Percentiles rank a stretch among this genome's conserved stretches.
Conservation (phyloP, 345 rosid species). For the Jatropha curcas region DNA sequence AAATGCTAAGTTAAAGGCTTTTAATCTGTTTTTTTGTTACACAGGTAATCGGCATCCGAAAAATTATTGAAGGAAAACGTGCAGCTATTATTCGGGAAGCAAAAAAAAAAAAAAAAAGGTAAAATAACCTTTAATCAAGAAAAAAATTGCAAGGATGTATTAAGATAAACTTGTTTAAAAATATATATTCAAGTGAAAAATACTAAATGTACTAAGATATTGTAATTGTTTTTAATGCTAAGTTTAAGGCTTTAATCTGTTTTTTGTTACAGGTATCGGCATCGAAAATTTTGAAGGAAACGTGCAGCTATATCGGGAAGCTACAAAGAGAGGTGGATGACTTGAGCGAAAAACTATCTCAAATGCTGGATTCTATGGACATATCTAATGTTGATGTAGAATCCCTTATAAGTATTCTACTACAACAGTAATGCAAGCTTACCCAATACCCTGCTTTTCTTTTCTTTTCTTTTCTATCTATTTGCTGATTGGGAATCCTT, state of each 20-base stretch:
- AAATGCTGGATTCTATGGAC: slow-evolving; percentile 42
- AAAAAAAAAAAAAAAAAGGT: no score
- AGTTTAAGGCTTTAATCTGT: not conserved
- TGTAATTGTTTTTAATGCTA: not conserved
- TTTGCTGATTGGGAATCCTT: not conserved
- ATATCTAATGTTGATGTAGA: slow-evolving; percentile 25
- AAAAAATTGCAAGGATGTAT: no score
- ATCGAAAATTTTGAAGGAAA: slow-evolving; percentile 45
- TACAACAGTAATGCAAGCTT: not conserved
- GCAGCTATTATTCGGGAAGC: no score
- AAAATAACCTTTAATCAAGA: no score
- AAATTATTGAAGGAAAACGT: no score
- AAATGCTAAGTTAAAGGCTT: no score
- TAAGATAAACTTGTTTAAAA: no score
- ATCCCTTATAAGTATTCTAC: slow-evolving; percentile 23
- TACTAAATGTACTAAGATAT: no score
- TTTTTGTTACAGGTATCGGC: slow-evolving; percentile 37
- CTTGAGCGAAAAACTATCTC: slow-evolving; percentile 54
- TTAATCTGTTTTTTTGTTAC: no score
- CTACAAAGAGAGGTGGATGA: slow-evolving; percentile 54
- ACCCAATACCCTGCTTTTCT: not conserved
- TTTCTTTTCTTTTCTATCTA: not conserved
- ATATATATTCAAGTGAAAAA: not conserved
- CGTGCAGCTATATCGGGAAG: slow-evolving; percentile 51
- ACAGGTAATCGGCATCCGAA: no score